Evolutionary conservation across 2,329 filamentous ascomycete genomes (phyloP).

Genomic region (Achaetomium macrosporum): DNA sequence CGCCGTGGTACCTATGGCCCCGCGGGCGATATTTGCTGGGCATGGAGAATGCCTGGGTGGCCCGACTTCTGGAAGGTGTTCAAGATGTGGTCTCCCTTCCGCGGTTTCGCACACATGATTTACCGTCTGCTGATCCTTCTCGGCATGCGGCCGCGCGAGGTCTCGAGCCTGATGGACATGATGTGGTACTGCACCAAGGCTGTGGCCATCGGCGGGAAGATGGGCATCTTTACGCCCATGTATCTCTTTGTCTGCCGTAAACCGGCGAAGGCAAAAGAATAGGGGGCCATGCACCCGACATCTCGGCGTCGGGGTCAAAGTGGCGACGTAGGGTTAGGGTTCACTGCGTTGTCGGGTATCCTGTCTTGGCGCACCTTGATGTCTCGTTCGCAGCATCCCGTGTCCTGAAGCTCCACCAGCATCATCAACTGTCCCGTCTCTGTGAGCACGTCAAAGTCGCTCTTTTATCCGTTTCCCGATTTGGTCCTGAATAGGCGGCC

Average conservation of each 20-base stretch:
- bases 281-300: too few relatives aligned
- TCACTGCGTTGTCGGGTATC: too few relatives aligned
- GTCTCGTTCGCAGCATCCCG: too few relatives aligned
- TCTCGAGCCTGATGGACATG: constrained; percentile 13
- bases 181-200: constrained; percentile 21
- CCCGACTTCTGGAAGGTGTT: constrained; percentile 19
- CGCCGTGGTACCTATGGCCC: constrained; percentile 60
- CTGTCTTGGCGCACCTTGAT: background rate
- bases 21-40: constrained; percentile 16
- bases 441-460: background rate
- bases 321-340: too few relatives aligned
- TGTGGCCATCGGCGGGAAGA: constrained; percentile 9
- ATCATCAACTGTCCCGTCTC: background rate
- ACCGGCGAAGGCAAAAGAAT: background rate
- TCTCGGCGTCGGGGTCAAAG: too few relatives aligned
- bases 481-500: constrained; percentile 21
- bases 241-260: constrained; percentile 18
- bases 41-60: constrained; percentile 14
- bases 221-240: constrained; percentile 19
- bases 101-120: constrained; percentile 4
- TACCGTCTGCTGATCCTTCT: constrained; percentile 11
- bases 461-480: constrained; percentile 17
- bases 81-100: constrained; percentile 15
- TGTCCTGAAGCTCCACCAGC: background rate
- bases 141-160: constrained; percentile 8